Evolutionary conservation across 305 asterid genomes (phyloP), one percentile per base, ranked within the genome.

Genomic region (Caryopteris hybrid): DNA sequence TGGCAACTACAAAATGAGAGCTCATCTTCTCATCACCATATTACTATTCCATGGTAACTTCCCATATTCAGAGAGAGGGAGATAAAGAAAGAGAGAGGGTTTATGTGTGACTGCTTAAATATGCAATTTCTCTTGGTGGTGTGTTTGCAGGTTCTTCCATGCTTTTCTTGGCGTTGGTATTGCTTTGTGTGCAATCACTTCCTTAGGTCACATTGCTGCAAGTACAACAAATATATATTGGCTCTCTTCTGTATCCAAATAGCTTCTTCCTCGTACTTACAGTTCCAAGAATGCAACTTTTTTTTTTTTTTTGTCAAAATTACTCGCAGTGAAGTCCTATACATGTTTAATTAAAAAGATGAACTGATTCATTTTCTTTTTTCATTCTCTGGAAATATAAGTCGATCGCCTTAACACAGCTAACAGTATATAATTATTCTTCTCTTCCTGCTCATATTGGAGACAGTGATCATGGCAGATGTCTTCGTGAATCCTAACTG

Each of bases 191-290:
- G 91, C 84, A 62, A 64, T 77, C 73, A 62, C 89, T 21, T 78
- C 69, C 76, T 77, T 85, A 47, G 91, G 95, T 13, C 86, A 83
- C 63, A 25, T 83, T 64, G 91, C 91, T 59, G 85, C 89, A 6
- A 25, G 20, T 41, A 73, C 87, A 11, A 75, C 84, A 18, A 83
- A 83, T 16, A 10, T 41, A 2, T 63, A 12, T 45, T 83, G 87
- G 79, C 84, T 88, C 56, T 71, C 80, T 29, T 67, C 70, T 50
- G 89, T 87, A 88, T 87, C 91, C 87, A 53, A 36, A 4, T 45
- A 17, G 53, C 27, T 13, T 17, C 5, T 66, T 7, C 50, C 50
- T 13, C 50, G 13, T 43, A 3, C 4, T 45, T 12, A 4, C 51
- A 16, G 0, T 14, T 41, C 13, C 10, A 0, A n/a, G n/a, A n/a